Conservation (phyloP, 805 yeast species). For the Brettanomyces nanus region DNA sequence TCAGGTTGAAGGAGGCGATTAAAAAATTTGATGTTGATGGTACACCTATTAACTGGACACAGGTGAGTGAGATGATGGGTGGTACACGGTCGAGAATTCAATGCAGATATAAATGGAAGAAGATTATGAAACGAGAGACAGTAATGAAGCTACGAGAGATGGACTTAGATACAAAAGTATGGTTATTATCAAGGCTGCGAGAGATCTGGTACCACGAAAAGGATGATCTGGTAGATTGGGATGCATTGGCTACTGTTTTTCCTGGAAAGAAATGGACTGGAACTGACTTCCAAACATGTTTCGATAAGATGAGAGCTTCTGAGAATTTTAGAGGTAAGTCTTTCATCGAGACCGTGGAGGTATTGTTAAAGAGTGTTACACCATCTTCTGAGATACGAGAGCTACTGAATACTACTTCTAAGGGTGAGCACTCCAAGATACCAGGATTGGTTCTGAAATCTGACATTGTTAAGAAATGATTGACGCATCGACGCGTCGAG, state of each 20-base stretch:
- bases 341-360: conserved; percentile 24
- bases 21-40: conserved; percentile 36
- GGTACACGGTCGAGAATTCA: conserved; percentile 87
- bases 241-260: conserved; percentile 39
- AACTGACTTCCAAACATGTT: conserved; percentile 51
- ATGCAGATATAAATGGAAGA: conserved; percentile 94
- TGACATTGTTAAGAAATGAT: too few species aligned
- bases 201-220: conserved; percentile 34
- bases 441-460: too few species aligned
- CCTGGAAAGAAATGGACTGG: conserved; percentile 46
- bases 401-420: too few species aligned
- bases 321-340: conserved; percentile 38
- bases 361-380: conserved; percentile 6
- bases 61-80: conserved; percentile 82
- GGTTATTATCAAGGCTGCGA: conserved; percentile 40
- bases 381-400: not conserved
- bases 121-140: conserved; percentile 56
- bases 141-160: conserved; percentile 35
- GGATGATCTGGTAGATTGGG: conserved; percentile 37
- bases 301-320: conserved; percentile 48
- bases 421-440: too few species aligned
- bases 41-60: conserved; percentile 73
- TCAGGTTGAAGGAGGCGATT: conserved; percentile 46
- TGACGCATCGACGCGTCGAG: too few species aligned
- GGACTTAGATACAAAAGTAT: conserved; percentile 37